Evolutionary conservation across 768 basidiomycete genomes (phyloP).

Genomic region (Boletus pseudo-olivaceus): DNA sequence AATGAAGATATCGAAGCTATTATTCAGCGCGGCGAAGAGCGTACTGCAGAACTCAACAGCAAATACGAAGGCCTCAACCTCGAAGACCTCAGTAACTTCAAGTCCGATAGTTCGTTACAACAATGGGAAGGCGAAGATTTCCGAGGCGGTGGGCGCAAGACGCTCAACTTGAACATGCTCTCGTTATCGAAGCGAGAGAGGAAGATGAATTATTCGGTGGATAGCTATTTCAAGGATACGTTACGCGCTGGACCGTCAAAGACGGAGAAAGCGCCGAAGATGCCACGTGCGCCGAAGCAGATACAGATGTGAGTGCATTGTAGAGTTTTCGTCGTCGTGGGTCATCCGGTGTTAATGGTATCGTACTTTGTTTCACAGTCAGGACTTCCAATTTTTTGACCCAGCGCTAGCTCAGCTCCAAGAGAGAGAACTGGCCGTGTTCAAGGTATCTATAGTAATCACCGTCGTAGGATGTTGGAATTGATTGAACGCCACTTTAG

Average conservation of each 20-base stretch:
- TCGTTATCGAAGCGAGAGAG: conserved; percentile 92
- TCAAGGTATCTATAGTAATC: conserved; percentile 47
- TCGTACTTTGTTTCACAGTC: conserved; percentile 40
- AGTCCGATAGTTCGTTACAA: conserved; percentile 85
- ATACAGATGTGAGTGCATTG: conserved; percentile 62
- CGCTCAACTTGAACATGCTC: conserved; percentile 70
- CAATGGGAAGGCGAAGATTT: conserved; percentile 98
- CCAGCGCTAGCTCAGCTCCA: conserved; percentile 75
- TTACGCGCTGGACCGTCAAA: conserved; percentile 78
- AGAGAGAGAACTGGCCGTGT: conserved; percentile 80
- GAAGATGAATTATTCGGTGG: conserved; percentile 91
- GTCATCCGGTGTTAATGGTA: not conserved
- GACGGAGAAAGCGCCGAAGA: conserved; percentile 75
- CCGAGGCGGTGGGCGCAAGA: conserved; percentile 69
- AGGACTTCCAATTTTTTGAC: conserved; percentile 98
- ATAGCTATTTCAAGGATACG: conserved; percentile 92
- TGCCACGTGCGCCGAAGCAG: conserved; percentile 86
- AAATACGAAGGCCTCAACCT: conserved; percentile 92
- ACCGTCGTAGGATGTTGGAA: not conserved
- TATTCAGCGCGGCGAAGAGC: conserved; percentile 86
- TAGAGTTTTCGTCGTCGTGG: not conserved
- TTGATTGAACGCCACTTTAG: conserved; percentile 30
- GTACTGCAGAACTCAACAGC: conserved; percentile 81
- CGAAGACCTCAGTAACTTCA: conserved; percentile 96
- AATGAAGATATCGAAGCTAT: conserved; percentile 94